phyloP scores from a whole-genome alignment of 257 asterid genomes.

The Cordia subcordata region DNA sequence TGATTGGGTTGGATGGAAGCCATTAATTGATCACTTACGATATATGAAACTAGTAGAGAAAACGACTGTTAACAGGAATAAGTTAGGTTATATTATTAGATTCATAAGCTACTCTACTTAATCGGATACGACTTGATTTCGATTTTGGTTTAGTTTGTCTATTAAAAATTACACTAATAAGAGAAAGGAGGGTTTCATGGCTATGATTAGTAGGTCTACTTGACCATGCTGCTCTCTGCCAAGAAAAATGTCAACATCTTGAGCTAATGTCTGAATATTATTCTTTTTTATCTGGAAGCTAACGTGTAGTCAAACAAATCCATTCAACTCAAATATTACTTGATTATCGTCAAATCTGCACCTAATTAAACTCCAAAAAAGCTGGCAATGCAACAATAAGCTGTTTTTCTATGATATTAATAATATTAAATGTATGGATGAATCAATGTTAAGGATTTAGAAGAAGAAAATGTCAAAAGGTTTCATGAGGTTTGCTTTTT shows the following conservation, averaged over 20 bases:
- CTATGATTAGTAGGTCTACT: not conserved
- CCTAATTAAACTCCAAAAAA: not conserved
- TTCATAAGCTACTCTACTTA: too few species aligned
- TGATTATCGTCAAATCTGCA: not conserved
- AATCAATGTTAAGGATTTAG: not conserved
- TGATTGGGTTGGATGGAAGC: too few species aligned
- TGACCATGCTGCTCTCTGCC: too few species aligned
- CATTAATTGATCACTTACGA: too few species aligned
- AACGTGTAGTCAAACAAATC: not conserved
- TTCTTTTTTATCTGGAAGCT: not conserved
- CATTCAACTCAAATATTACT: not conserved
- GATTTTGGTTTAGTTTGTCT: too few species aligned
- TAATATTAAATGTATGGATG: too few species aligned
- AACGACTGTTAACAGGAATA: too few species aligned
- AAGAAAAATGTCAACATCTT: not conserved
- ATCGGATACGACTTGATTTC: too few species aligned
- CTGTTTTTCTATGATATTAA: not conserved
- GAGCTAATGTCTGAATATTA: not conserved
- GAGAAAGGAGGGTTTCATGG: not conserved
- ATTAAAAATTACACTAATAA: too few species aligned
- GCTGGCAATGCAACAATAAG: not conserved
- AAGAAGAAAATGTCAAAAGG: not conserved
- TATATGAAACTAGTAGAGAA: too few species aligned
- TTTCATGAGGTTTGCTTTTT: not conserved
- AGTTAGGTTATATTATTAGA: not conserved